A percentile compares a stretch with the other conserved stretches of the same genome.
Evolutionary conservation across 2,329 filamentous ascomycete species (phyloP).

Genomic region (Thermothelomyces thermophilus): DNA sequence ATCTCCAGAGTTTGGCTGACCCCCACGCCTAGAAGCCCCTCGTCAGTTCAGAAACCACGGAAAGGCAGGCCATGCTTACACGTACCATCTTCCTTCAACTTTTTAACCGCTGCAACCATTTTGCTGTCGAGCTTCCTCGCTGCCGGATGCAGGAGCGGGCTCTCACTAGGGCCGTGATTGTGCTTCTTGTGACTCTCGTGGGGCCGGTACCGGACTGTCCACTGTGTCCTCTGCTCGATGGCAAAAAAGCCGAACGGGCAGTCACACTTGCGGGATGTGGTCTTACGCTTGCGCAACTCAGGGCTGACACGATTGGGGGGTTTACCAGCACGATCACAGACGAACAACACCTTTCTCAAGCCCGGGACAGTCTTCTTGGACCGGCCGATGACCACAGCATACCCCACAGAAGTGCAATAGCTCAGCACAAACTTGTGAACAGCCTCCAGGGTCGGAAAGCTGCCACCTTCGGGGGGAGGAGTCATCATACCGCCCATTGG

Average conservation of each 20-base stretch:
- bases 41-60: slow-evolving; percentile 1
- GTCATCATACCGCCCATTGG: slow-evolving; percentile 57
- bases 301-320: slow-evolving; percentile 56
- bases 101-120: slow-evolving; percentile 61
- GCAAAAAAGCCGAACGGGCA: slow-evolving; percentile 66
- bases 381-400: slow-evolving; percentile 61
- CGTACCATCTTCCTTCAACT: slow-evolving; percentile 59
- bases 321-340: slow-evolving; percentile 59
- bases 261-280: slow-evolving; percentile 62
- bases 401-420: slow-evolving; percentile 62
- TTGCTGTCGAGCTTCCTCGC: slow-evolving; percentile 60
- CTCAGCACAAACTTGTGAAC: slow-evolving; percentile 57
- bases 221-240: slow-evolving; percentile 60
- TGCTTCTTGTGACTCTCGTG: slow-evolving; percentile 52
- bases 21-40: slow-evolving; percentile 51
- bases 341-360: slow-evolving; percentile 60
- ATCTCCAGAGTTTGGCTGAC: slow-evolving; percentile 62
- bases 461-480: slow-evolving; percentile 56
- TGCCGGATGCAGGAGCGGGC: slow-evolving; percentile 58
- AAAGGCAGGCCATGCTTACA: slow-evolving; percentile 16
- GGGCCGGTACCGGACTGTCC: slow-evolving; percentile 59
- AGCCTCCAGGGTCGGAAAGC: slow-evolving; percentile 57
- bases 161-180: slow-evolving; percentile 61
- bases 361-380: slow-evolving; percentile 63
- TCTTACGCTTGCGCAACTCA: slow-evolving; percentile 58